Evolutionary conservation across 2,329 filamentous ascomycete genomes (phyloP).

Genomic region (Paramyrothecium sp.): DNA sequence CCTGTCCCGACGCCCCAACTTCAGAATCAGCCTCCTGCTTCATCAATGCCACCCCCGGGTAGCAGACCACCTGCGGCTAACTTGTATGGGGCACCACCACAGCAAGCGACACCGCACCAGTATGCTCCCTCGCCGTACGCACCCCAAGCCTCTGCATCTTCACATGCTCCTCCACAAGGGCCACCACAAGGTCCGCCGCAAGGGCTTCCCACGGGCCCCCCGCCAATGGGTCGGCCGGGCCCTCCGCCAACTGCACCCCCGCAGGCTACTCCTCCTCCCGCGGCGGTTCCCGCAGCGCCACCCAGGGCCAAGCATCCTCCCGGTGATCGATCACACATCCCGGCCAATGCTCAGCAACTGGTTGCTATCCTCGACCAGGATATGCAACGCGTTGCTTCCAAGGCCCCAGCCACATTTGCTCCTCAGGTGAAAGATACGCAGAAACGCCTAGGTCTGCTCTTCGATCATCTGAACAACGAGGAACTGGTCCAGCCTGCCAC

Average conservation of each 20-base stretch:
- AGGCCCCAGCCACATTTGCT: slow-evolving; percentile 83
- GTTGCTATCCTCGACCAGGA: slow-evolving; percentile 80
- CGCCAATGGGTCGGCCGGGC: slow-evolving; percentile 27
- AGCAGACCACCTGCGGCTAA: slow-evolving; percentile 47
- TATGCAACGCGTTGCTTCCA: slow-evolving; percentile 83
- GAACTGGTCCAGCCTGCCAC: slow-evolving; percentile 83
- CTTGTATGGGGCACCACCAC: slow-evolving; percentile 42
- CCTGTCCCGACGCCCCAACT: slow-evolving; percentile 61
- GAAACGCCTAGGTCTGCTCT: slow-evolving; percentile 88
- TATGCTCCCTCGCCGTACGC: slow-evolving; percentile 60
- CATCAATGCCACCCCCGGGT: slow-evolving; percentile 37
- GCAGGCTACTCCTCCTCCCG: slow-evolving; percentile 42
- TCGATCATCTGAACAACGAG: slow-evolving; percentile 95
- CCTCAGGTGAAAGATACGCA: slow-evolving; percentile 91
- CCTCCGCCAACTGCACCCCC: slow-evolving; percentile 25
- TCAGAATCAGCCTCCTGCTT: slow-evolving; percentile 39
- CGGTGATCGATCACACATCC: slow-evolving; percentile 89
- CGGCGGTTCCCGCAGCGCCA: slow-evolving; percentile 45
- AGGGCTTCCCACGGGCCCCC: slow-evolving; percentile 30
- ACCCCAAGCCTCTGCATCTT: slow-evolving; percentile 32
- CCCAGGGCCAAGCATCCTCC: slow-evolving; percentile 69
- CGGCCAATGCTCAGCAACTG: slow-evolving; percentile 70
- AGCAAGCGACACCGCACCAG: slow-evolving; percentile 46
- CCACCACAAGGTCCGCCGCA: slow-evolving; percentile 30
- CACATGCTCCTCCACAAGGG: slow-evolving; percentile 34